These are phyloP conservation scores for Paraconiothyrium sp. DNA, from an alignment of 2,329 filamentous ascomycete genomes.

Conservation along the genomic window DNA sequence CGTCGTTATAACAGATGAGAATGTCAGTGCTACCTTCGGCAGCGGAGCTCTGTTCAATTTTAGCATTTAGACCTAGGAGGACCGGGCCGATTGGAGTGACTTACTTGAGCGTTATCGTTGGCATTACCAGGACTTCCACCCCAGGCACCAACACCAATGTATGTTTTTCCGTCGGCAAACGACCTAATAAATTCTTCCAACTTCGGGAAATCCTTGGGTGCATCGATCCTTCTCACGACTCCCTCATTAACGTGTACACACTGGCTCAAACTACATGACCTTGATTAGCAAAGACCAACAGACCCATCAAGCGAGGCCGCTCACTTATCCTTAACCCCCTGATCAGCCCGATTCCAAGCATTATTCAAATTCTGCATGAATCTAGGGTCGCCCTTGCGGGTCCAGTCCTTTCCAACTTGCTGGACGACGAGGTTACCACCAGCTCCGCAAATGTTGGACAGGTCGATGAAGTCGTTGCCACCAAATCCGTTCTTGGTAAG, in stretches of 20 bases:
- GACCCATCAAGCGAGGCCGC: not conserved
- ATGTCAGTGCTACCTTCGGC: conserved; percentile 54
- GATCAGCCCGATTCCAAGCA: conserved; percentile 45
- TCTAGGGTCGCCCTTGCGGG: conserved; percentile 50
- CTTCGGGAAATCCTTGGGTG: conserved; percentile 48
- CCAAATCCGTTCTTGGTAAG: conserved; percentile 51
- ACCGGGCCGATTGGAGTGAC: not conserved
- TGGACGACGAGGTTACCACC: conserved; percentile 55
- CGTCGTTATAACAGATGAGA: conserved; percentile 51
- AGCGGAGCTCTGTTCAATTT: conserved; percentile 37
- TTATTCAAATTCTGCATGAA: conserved; percentile 54
- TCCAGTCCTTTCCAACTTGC: conserved; percentile 47
- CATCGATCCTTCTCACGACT: conserved; percentile 33
- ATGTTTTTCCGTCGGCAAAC: conserved; percentile 49
- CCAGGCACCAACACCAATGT: conserved; percentile 55
- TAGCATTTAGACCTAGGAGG: not conserved
- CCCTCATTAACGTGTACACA: conserved; percentile 37
- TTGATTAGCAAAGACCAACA: not conserved
- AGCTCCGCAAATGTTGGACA: conserved; percentile 50
- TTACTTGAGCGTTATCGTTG: conserved; percentile 46
- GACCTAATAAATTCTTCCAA: conserved; percentile 51
- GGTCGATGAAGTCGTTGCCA: conserved; percentile 48
- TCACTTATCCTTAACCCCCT: conserved; percentile 39
- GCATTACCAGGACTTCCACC: conserved; percentile 42
- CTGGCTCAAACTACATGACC: conserved; percentile 33